phyloP scores from a whole-genome alignment of 768 basidiomycete species.

The Suillus plorans region DNA sequence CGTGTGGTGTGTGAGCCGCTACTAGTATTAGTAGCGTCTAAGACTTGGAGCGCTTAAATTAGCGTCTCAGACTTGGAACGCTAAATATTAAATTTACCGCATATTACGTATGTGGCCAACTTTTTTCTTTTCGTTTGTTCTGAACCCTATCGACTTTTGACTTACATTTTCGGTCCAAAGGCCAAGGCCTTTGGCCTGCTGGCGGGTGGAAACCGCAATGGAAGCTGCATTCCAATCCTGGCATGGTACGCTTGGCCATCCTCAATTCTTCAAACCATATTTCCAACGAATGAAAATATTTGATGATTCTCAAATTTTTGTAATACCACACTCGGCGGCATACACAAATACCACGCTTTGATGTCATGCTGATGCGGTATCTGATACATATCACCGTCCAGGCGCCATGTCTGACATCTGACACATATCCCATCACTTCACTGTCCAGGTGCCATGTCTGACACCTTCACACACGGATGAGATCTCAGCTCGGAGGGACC shows the following conservation, averaged over 20 bases:
- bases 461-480: neutral
- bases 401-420: neutral
- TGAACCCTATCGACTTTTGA: neutral
- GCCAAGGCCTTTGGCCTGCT: neutral
- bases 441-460: neutral
- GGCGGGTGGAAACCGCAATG: neutral
- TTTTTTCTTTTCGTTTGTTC: neutral
- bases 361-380: neutral
- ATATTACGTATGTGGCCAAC: neutral
- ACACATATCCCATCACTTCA: neutral
- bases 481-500: neutral
- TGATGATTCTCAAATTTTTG: neutral
- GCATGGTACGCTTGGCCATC: neutral
- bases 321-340: neutral
- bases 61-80: neutral
- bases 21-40: neutral
- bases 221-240: neutral
- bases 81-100: neutral
- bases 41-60: neutral
- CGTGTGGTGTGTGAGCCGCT: neutral
- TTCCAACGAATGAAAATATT: neutral
- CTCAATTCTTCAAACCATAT: neutral
- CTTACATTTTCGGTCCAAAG: neutral
- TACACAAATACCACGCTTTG: neutral
- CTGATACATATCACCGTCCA: neutral